A percentile compares a stretch with the other conserved stretches of the same genome.
Conservation (phyloP, 2,329 filamentous ascomycete species). For the Cercospora zeae-maydis region DNA sequence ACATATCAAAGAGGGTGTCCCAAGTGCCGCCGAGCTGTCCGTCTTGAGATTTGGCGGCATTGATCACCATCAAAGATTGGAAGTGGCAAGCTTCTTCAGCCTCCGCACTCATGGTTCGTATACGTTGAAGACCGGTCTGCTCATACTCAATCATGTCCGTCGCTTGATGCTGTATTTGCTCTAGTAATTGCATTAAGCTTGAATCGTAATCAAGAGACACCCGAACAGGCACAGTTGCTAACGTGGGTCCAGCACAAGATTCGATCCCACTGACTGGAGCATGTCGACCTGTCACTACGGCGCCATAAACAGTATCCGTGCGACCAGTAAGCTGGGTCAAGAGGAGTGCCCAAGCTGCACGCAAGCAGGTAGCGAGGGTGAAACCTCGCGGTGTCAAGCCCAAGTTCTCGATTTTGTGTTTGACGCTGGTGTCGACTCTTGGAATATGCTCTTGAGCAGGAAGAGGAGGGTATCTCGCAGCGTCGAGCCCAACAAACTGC, state of each 20-base stretch:
- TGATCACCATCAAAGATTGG: constrained; percentile 54
- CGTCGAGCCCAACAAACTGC: constrained; percentile 5
- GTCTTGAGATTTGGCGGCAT: constrained; percentile 31
- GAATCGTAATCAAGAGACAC: not conserved
- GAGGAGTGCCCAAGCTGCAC: constrained; percentile 16
- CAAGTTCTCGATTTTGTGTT: not conserved
- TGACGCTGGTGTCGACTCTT: not conserved
- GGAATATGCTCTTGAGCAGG: not conserved
- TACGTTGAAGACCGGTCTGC: constrained; percentile 8
- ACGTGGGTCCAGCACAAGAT: constrained; percentile 11
- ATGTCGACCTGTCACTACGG: constrained; percentile 9
- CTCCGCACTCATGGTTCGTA: constrained; percentile 1
- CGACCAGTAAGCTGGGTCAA: constrained; percentile 3
- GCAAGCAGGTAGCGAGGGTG: constrained; percentile 1
- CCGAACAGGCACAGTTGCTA: constrained; percentile 15
- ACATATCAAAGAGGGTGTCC: not conserved
- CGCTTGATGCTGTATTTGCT: constrained; percentile 11
- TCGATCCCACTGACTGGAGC: constrained; percentile 12
- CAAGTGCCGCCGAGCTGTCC: not conserved
- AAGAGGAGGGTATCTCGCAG: constrained; percentile 2
- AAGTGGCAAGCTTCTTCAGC: constrained; percentile 49
- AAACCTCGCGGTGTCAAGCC: not conserved
- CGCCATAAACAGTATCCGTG: constrained; percentile 13
- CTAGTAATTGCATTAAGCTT: constrained; percentile 4
- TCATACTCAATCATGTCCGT: constrained; percentile 16